phyloP scores from a whole-genome alignment of 306 rosid species.

The Prunus salicina region DNA sequence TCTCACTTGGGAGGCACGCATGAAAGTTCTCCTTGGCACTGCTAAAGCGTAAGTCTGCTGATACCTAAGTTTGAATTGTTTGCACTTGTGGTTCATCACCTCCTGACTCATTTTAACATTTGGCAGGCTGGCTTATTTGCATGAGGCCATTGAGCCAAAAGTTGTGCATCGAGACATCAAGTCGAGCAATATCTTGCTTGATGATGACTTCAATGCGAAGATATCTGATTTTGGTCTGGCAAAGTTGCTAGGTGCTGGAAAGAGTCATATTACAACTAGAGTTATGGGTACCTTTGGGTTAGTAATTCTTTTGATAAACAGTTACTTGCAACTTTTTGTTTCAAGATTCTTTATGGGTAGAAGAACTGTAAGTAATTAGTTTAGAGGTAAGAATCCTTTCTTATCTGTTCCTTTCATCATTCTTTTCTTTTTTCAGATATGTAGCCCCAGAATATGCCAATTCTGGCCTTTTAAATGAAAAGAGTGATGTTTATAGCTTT shows the following conservation, averaged over 20 bases:
- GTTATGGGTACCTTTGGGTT: slow-evolving; percentile 99
- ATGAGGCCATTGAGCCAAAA: slow-evolving; percentile 96
- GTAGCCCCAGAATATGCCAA: slow-evolving; percentile 98
- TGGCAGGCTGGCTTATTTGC: slow-evolving; percentile 87
- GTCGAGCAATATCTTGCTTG: slow-evolving; percentile 87
- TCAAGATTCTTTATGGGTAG: neutral
- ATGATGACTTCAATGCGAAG: slow-evolving; percentile 86
- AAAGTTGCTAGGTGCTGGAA: slow-evolving; percentile 81
- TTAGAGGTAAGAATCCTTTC: slow-evolving; percentile 12
- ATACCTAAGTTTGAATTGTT: slow-evolving; percentile 9
- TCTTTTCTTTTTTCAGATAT: slow-evolving; percentile 47
- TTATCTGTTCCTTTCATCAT: slow-evolving; percentile 19
- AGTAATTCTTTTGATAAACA: slow-evolving; percentile 25
- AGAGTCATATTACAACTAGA: slow-evolving; percentile 87
- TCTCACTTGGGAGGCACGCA: slow-evolving; percentile 93
- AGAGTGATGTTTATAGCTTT: slow-evolving; percentile 86
- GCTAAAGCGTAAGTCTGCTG: slow-evolving; percentile 70
- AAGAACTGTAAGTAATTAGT: slow-evolving; percentile 6
- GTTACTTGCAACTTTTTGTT: neutral
- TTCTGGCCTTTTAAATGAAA: slow-evolving; percentile 86
- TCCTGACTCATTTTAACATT: slow-evolving; percentile 20
- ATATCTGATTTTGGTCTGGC: slow-evolving; percentile 95
- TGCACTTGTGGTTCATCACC: slow-evolving; percentile 5
- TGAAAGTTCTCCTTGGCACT: slow-evolving; percentile 85
- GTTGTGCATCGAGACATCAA: slow-evolving; percentile 94